Evolutionary conservation across 768 basidiomycete species (phyloP).

Genomic region (Boletus insuetus): DNA sequence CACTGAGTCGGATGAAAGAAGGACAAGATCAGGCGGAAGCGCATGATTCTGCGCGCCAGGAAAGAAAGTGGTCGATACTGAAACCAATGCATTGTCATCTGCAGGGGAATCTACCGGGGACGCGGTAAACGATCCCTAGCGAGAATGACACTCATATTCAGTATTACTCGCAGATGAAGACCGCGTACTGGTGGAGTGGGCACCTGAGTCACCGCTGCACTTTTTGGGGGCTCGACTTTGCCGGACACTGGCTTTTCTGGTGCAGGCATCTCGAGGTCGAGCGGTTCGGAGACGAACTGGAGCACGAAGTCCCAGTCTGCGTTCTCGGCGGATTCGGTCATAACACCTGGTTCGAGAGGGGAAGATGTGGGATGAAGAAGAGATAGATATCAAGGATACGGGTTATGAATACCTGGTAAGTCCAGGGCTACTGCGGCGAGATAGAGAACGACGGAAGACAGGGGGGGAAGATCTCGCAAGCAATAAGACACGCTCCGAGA

Average conservation of each 20-base stretch:
- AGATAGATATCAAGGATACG: neutral
- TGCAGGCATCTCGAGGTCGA: constrained; percentile 32
- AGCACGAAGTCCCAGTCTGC: constrained; percentile 62
- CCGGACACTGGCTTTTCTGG: constrained; percentile 38
- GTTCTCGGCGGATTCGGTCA: constrained; percentile 39
- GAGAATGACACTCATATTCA: constrained; percentile 4
- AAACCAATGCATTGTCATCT: constrained; percentile 54
- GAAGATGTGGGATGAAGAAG: neutral
- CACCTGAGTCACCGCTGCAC: constrained; percentile 37
- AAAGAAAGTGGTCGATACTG: constrained; percentile 81
- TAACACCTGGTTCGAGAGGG: constrained; percentile 2
- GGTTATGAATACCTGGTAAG: neutral
- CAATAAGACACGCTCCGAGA: constrained; percentile 5
- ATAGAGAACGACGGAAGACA: constrained; percentile 10
- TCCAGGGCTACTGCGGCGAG: constrained; percentile 1
- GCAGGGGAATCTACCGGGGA: constrained; percentile 31
- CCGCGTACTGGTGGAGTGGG: constrained; percentile 64
- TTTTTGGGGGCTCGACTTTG: constrained; percentile 15
- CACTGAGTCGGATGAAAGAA: constrained; percentile 72
- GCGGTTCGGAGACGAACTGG: constrained; percentile 53
- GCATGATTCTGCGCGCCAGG: constrained; percentile 61
- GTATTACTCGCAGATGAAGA: neutral
- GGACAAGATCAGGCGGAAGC: constrained; percentile 57
- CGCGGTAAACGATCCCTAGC: constrained; percentile 32
- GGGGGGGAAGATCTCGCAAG: constrained; percentile 12